Evolutionary conservation across 345 rosid genomes (phyloP).

Genomic region (Durio zibethinus): DNA sequence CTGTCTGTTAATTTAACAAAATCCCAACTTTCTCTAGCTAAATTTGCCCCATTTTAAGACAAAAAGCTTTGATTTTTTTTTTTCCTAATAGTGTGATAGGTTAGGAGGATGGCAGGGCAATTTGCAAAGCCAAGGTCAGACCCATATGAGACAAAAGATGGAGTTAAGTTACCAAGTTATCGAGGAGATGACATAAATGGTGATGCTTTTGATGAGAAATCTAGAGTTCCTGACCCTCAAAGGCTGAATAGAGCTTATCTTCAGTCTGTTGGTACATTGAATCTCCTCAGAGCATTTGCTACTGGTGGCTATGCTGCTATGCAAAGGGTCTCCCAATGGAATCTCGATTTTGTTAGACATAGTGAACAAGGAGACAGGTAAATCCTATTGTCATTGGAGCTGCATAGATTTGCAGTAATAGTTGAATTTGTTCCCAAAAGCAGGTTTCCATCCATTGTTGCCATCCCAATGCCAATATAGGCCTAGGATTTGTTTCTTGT

Average conservation of each 20-base stretch:
- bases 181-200: conserved; percentile 63
- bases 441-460: neutral
- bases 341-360: conserved; percentile 56
- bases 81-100: conserved; percentile 18
- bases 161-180: conserved; percentile 62
- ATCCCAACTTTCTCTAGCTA: neutral
- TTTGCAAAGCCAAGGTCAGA: conserved; percentile 71
- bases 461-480: neutral
- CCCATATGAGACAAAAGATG: conserved; percentile 48
- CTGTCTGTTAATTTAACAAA: conserved; percentile 23
- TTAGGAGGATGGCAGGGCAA: conserved; percentile 75
- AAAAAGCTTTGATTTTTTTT: neutral
- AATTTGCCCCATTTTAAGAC: neutral
- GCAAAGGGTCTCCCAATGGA: conserved; percentile 66
- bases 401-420: neutral
- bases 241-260: conserved; percentile 59
- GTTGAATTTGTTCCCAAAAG: neutral
- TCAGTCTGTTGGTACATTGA: conserved; percentile 59
- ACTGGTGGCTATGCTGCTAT: conserved; percentile 76
- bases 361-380: conserved; percentile 78
- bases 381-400: neutral
- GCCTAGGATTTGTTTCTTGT: conserved; percentile 3
- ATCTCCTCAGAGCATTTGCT: conserved; percentile 63
- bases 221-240: conserved; percentile 64
- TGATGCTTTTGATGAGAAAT: conserved; percentile 64